Evolutionary conservation across 2,329 filamentous ascomycete species (phyloP), one percentile per base, ranked within the genome.

Genomic region (Emericellopsis atlantica): DNA sequence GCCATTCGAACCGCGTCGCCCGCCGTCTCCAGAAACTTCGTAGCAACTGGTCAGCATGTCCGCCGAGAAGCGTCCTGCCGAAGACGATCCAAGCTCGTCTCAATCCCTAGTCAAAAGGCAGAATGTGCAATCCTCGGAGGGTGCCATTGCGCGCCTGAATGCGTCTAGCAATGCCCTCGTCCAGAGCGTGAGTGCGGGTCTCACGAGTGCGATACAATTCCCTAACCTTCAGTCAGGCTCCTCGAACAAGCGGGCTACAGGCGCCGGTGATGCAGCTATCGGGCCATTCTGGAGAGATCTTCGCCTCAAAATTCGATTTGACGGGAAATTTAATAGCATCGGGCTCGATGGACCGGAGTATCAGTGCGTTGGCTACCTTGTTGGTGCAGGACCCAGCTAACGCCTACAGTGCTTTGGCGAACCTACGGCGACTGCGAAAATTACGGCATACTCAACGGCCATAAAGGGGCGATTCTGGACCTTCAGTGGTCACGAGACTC

Each of bases 401-500:
- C 16, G 6, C 24, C 8, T 9, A 5, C 45, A 93, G 86, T 96
- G 63, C 74, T 98, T 24, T 98, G 92, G 92, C 79, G 84, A 53
- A 93, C 89, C 2, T 88, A 90, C 46, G 90, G 88, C 53, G 76
- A 87, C 51, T 95, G 90, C 65, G 85, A 94, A 55, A 98, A 98
- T 64, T 95, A 95, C 54, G 89, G 90, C 45, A 67, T 85, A 23
- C 69, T 98, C 40, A 87, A 71, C 8, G 92, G 92, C 29, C 92
- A 98, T 66, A 88, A 86, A 57, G 87, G 87, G 49, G 92, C 92
- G 2, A 69, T 98, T 38, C 69, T 96, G 22, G 92, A 96, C 60
- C 67, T 98, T 36, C 88, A 95, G 56, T 98, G 92, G 92, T 95
- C 92, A 23, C 82, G 92, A 57, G 92, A 98, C 65, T 93, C 88